Percentiles rank a stretch among this genome's conserved stretches.
Conservation (phyloP, 2,329 filamentous ascomycete genomes). For the Calonectria hongkongensis region DNA sequence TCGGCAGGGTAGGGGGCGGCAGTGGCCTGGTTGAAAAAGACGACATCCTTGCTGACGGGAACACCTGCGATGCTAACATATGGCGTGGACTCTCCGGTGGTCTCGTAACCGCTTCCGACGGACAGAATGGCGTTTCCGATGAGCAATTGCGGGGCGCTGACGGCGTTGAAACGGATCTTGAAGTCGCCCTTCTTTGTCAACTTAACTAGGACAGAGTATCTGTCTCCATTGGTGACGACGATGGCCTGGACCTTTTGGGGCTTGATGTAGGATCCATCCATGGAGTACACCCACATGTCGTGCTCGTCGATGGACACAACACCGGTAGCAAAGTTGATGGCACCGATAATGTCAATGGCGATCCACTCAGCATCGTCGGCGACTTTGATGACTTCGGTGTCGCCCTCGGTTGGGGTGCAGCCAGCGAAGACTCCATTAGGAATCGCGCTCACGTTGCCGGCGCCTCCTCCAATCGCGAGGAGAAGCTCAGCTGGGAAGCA, state of each 20-base stretch:
- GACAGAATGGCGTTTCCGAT: constrained; percentile 70
- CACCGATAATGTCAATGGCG: constrained; percentile 73
- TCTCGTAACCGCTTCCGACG: constrained; percentile 49
- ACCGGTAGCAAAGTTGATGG: constrained; percentile 67
- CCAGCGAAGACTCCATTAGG: constrained; percentile 65
- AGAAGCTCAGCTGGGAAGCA: constrained; percentile 60
- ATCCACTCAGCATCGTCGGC: constrained; percentile 63
- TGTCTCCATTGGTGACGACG: constrained; percentile 68
- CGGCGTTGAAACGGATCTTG: constrained; percentile 72
- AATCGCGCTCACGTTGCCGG: constrained; percentile 60
- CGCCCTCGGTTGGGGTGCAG: constrained; percentile 68
- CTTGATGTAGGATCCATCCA: constrained; percentile 73
- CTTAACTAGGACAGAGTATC: constrained; percentile 71
- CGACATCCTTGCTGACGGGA: constrained; percentile 62
- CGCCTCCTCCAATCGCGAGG: constrained; percentile 58
- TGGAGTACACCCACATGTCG: constrained; percentile 71
- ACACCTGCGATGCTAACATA: constrained; percentile 71
- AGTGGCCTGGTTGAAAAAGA: constrained; percentile 64
- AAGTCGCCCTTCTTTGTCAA: constrained; percentile 70
- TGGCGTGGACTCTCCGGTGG: constrained; percentile 56
- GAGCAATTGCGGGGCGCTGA: constrained; percentile 72
- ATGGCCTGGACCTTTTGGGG: constrained; percentile 70
- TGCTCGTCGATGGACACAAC: constrained; percentile 71
- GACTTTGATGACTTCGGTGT: constrained; percentile 63
- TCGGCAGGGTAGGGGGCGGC: constrained; percentile 70